Conservation (phyloP, 2,329 filamentous ascomycete species). For the Claviceps sp. region DNA sequence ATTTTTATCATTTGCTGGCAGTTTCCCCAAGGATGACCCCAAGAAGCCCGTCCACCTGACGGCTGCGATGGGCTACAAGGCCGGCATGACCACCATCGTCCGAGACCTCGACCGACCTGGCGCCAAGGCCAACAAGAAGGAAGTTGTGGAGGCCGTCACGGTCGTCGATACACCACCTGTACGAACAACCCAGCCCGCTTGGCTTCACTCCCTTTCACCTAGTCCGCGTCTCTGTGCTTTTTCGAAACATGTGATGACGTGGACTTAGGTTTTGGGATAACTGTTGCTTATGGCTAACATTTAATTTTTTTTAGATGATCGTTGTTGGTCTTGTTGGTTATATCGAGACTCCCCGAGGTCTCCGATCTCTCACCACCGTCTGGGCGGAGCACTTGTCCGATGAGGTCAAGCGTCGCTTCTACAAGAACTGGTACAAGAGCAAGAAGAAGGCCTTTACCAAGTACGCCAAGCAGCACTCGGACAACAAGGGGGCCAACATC, state of each 20-base stretch:
- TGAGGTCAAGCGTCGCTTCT: conserved; percentile 98
- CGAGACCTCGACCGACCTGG: conserved; percentile 97
- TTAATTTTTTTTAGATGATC: conserved; percentile 68
- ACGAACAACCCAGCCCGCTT: conserved; percentile 75
- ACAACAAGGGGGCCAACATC: conserved; percentile 79
- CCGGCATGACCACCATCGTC: conserved; percentile 99
- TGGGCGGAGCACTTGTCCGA: conserved; percentile 99
- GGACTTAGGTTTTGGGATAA: neutral
- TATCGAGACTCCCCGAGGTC: conserved; percentile 98
- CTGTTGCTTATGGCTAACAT: conserved; percentile 56
- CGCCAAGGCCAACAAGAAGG: conserved; percentile 99
- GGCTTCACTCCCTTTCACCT: conserved; percentile 35
- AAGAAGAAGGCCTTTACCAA: conserved; percentile 99
- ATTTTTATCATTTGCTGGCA: conserved; percentile 20
- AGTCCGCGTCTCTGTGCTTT: neutral
- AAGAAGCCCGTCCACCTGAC: conserved; percentile 99
- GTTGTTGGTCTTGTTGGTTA: conserved; percentile 99
- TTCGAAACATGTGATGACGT: neutral
- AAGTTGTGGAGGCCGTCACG: conserved; percentile 79
- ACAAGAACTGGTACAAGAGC: conserved; percentile 99
- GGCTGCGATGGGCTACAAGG: conserved; percentile 98
- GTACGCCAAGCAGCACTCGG: conserved; percentile 99
- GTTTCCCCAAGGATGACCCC: conserved; percentile 99
- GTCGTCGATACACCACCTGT: conserved; percentile 92
- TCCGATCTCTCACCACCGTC: conserved; percentile 97